Percentiles rank a stretch among this genome's conserved stretches.
Conservation (phyloP, 2,329 filamentous ascomycete genomes). For the Xylaria multiplex region DNA sequence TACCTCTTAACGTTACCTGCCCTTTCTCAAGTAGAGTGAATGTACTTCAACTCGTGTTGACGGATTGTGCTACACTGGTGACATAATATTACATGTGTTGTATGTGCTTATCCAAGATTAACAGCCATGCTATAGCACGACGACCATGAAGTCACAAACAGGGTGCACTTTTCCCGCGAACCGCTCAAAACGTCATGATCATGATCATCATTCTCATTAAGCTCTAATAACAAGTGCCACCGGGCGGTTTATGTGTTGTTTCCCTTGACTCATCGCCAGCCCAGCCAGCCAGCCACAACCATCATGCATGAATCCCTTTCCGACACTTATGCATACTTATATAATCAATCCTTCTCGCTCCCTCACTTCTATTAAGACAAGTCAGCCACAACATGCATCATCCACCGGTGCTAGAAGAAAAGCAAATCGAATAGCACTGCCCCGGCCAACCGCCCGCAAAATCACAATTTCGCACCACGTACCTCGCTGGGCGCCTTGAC, state of each 20-base stretch:
- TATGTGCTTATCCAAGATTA: too few species aligned
- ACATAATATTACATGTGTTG: too few species aligned
- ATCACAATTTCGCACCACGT: slow-evolving; percentile 43
- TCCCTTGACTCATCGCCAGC: background rate
- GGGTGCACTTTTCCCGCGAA: background rate
- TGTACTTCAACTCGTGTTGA: too few species aligned
- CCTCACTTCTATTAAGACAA: slow-evolving; percentile 21
- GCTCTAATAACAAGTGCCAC: background rate
- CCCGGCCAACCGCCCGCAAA: background rate
- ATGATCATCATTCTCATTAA: slow-evolving; percentile 2
- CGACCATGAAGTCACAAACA: background rate
- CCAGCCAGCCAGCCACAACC: background rate
- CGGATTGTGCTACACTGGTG: too few species aligned
- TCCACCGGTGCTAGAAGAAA: background rate
- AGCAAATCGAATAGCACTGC: background rate
- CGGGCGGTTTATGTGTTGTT: background rate
- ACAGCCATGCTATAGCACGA: too few species aligned
- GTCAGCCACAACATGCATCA: slow-evolving; percentile 23
- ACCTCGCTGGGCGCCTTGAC: slow-evolving; percentile 53
- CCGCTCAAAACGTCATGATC: background rate
- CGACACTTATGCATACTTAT: background rate
- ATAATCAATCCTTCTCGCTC: background rate
- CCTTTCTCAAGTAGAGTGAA: background rate
- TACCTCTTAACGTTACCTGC: background rate
- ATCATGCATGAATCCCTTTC: background rate